phyloP scores from a whole-genome alignment of 129 eudicot genomes.

The Logfia minima region DNA sequence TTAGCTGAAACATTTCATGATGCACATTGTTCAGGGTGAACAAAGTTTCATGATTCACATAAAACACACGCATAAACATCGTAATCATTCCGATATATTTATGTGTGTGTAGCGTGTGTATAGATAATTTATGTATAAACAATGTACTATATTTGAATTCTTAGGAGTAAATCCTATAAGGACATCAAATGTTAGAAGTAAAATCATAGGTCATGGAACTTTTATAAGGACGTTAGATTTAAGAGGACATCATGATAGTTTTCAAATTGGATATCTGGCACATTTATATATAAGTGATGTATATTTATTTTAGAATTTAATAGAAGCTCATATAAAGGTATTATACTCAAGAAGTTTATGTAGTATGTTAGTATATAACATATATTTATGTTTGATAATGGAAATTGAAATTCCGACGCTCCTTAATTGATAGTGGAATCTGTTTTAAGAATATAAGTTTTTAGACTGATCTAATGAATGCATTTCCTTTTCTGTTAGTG shows the following conservation, averaged over 20 bases:
- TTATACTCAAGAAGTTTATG: too few relatives aligned
- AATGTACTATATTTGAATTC: neutral
- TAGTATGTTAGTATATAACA: too few relatives aligned
- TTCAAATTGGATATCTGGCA: neutral
- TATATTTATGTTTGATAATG: too few relatives aligned
- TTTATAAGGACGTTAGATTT: neutral
- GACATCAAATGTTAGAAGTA: neutral
- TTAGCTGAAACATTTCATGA: too few relatives aligned
- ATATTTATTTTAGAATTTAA: neutral
- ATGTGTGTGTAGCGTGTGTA: too few relatives aligned
- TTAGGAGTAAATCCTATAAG: neutral
- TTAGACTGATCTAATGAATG: neutral
- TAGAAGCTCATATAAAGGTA: neutral
- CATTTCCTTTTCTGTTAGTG: conserved; percentile 43
- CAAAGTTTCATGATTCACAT: too few relatives aligned
- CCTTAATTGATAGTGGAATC: too few relatives aligned
- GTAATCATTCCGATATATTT: too few relatives aligned
- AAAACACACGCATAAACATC: too few relatives aligned
- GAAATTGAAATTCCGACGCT: too few relatives aligned
- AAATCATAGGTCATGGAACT: neutral
- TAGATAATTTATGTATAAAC: neutral
- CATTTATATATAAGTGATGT: neutral
- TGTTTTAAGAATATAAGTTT: too few relatives aligned
- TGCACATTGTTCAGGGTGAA: too few relatives aligned
- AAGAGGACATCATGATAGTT: neutral